Base-by-base conservation (phyloP, 1,284 basidiomycete species). In the Pulchroboletus neoregius region DNA sequence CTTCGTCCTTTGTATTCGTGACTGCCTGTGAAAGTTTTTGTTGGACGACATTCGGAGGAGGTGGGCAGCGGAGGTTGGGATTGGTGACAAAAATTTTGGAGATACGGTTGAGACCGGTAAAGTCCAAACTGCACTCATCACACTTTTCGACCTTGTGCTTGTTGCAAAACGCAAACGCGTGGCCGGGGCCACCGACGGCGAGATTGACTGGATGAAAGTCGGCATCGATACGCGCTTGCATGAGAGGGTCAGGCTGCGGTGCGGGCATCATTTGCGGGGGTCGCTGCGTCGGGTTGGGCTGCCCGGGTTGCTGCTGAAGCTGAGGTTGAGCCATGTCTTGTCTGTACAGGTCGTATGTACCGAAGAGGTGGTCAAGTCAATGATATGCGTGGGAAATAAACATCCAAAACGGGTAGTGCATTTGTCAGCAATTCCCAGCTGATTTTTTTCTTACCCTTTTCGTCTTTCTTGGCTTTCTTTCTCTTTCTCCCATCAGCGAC, bases 1-100 rank as follows among this genome's bases (percentile, higher is more conserved):
- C 93, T 52, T 93, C 88, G 44, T 95, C 93, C 65, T 95, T 96
- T 16, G 84, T 84, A 39, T 75, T 72, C 23, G 78, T 85, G 51
- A 95, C 79, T 16, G 82, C 78, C 51, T 82, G 76, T 0, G 85
- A 79, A 12, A 94, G 74, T 51, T 87, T 83, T 62, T 85, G 84
- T 33, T 82, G 81, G 31, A 89, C 72, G 47, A 92, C 78, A 36
- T 84, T 82, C 3, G 87, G 80, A 3, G 91, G 91, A 2, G 90
- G 91, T 7, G 91, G 91, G 56, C 89, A 87, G 31, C 82, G 76
- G 37, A 88, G 69, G 48, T 78, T 80, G 16, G 90, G 86, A 52
- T 91, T 87, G 42, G 72, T 66, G 39, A 76, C 72, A 49, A 94
- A 74, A 24, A 89, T 72, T 47, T 80, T 79, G 11, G 89, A 77